Evolutionary conservation across 1,139 yeast genomes (phyloP).

Genomic region (Candida tetrigidarum): DNA sequence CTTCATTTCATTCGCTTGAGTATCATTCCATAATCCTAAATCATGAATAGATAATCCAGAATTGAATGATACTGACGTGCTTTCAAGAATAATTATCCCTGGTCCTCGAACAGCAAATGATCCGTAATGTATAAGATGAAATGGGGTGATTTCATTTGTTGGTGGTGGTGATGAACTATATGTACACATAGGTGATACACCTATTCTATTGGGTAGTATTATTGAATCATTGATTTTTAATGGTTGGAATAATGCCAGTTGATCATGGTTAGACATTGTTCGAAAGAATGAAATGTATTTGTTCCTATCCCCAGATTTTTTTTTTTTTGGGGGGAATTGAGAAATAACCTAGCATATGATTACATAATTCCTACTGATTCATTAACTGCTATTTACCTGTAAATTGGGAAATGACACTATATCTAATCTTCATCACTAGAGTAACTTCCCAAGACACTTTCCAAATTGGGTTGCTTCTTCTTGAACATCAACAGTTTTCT

Average conservation of each 20-base stretch:
- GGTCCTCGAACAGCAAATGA: constrained; percentile 49
- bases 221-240: constrained; percentile 15
- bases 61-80: constrained; percentile 46
- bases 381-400: background rate
- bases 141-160: constrained; percentile 39
- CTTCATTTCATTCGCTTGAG: constrained; percentile 51
- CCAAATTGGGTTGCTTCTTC: constrained; percentile 12
- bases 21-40: constrained; percentile 54
- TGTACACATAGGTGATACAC: constrained; percentile 65
- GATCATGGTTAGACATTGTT: background rate
- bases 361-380: too few species aligned
- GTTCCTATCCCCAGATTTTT: too few species aligned
- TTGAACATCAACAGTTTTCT: constrained; percentile 10
- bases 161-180: constrained; percentile 46
- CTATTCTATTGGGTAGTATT: constrained; percentile 49
- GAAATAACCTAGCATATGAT: too few species aligned
- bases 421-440: constrained; percentile 35
- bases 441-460: constrained; percentile 21
- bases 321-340: too few species aligned
- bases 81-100: constrained; percentile 58
- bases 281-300: background rate
- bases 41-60: constrained; percentile 49
- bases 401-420: background rate
- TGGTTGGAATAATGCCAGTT: constrained; percentile 24
- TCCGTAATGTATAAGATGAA: constrained; percentile 50